Conservation (phyloP, 129 eudicot genomes). For the Silybum marianum region DNA sequence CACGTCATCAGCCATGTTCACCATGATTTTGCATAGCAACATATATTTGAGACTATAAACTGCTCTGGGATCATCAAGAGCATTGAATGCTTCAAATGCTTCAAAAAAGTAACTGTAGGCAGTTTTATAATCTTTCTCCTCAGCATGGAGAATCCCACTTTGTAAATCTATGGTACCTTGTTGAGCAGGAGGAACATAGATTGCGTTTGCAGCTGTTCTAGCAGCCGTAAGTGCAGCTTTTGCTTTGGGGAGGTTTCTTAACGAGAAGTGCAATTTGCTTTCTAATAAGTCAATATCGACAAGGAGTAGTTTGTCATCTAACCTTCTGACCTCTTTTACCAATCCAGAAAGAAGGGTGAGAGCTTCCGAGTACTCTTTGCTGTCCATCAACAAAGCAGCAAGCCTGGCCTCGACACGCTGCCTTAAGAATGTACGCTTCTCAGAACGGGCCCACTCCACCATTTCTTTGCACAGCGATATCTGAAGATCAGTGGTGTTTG, state of each 20-base stretch:
- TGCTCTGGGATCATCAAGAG: slow-evolving; percentile 65
- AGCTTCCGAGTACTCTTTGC: slow-evolving; percentile 53
- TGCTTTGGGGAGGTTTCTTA: slow-evolving; percentile 54
- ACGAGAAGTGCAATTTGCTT: slow-evolving; percentile 61
- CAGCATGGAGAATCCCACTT: slow-evolving; percentile 60
- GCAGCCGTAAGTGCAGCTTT: slow-evolving; percentile 73
- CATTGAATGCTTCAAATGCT: slow-evolving; percentile 71
- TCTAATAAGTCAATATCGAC: slow-evolving; percentile 64
- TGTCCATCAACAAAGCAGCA: slow-evolving; percentile 47
- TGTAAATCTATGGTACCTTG: slow-evolving; percentile 62
- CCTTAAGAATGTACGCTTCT: slow-evolving; percentile 58
- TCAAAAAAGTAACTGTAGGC: slow-evolving; percentile 70
- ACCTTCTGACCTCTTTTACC: slow-evolving; percentile 51
- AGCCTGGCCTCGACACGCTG: slow-evolving; percentile 51
- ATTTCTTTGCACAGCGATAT: slow-evolving; percentile 61
- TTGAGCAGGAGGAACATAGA: slow-evolving; percentile 71
- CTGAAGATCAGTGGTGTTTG: slow-evolving; percentile 55
- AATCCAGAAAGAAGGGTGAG: slow-evolving; percentile 45
- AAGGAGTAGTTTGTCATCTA: slow-evolving; percentile 51
- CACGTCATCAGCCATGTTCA: slow-evolving; percentile 67
- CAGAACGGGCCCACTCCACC: slow-evolving; percentile 63
- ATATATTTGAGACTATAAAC: slow-evolving; percentile 72
- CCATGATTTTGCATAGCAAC: slow-evolving; percentile 70
- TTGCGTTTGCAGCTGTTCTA: slow-evolving; percentile 75
- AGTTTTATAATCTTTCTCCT: slow-evolving; percentile 66